Evolutionary conservation across 208 protist genomes (phyloP), one percentile per base, ranked within the genome.

Genomic region (Leishmania tarentolae): DNA sequence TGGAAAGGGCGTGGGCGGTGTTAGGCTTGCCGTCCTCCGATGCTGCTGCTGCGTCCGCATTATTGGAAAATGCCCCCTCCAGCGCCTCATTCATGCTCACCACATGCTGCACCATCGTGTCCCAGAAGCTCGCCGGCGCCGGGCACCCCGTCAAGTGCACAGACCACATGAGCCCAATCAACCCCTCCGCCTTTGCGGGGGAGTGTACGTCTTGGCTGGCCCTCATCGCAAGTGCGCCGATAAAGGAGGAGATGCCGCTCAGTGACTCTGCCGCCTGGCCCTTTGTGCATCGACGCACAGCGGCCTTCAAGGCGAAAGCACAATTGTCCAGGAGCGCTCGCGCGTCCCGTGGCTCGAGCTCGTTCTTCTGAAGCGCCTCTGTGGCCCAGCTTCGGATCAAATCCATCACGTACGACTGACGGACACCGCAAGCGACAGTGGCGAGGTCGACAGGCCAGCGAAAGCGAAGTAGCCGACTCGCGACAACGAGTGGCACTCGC

Each of bases 91-190:
- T 94, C 50, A 94, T 79, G 19, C 78, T 42, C 24, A 91, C 71
- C 19, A 96, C 59, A 15, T 85, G 91, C 35, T 81, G 76, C 31
- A 94, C 50, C 53, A 89, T 79, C n/a, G 44, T 66, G 9, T 84
- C 37, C 92, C 93, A 96, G 77, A 96, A 91, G n/a, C 65, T 79
- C 57, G 88, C 35, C 28, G 93, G 91, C 0, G 91, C 91, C 13
- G 89, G 87, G 40, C 85, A 88, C 35, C 86, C 77, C 15, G 86
- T 75, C 28, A 19, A 35, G 77, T 95, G 83, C 37, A 96, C 87
- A 24, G 89, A 52, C 88, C 89, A 94, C 91, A 96, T 89, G n/a
- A 95, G 74, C 35, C 81, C 37, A 70, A 96, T 92, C 13, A 96
- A 56, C 0, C 71, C 79, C 53, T 95, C 90, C 9, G 89, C 80